Evolutionary conservation across 306 rosid species (phyloP).

Genomic region (Gynostemma pentaphyllum): DNA sequence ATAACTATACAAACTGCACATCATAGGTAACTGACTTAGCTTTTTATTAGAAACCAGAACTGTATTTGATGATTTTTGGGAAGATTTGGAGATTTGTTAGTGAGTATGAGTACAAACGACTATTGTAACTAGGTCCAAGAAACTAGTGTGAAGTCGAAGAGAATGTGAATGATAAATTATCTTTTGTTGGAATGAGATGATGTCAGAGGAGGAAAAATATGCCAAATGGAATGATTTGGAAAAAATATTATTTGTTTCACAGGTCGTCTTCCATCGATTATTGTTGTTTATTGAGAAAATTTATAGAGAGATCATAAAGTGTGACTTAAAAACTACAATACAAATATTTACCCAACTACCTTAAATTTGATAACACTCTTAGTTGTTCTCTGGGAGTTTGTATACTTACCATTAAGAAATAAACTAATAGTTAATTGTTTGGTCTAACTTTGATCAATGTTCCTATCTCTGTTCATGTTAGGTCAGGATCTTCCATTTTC

Average conservation of each 20-base stretch:
- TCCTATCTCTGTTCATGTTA: conserved; percentile 13
- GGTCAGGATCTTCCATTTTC: conserved; percentile 45
- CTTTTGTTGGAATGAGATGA: background rate
- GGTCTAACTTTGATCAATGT: background rate
- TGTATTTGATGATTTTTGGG: background rate
- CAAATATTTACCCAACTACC: background rate
- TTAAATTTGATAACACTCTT: background rate
- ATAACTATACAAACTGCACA: too few relatives aligned
- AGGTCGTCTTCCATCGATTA: background rate
- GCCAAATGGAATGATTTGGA: background rate
- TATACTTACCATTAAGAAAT: background rate
- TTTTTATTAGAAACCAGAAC: background rate
- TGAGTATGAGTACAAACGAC: background rate
- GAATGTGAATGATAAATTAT: background rate
- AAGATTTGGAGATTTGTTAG: background rate
- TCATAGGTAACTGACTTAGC: too few relatives aligned
- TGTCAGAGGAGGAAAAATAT: background rate
- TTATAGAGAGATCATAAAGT: background rate
- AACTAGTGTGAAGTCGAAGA: background rate
- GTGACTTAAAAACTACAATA: background rate
- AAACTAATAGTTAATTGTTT: background rate
- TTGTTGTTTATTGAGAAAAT: background rate
- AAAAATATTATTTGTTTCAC: background rate
- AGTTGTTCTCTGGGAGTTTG: background rate
- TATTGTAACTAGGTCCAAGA: background rate